Base-by-base conservation (phyloP, 1,284 basidiomycete species). In the Boletus semigastroideus region DNA sequence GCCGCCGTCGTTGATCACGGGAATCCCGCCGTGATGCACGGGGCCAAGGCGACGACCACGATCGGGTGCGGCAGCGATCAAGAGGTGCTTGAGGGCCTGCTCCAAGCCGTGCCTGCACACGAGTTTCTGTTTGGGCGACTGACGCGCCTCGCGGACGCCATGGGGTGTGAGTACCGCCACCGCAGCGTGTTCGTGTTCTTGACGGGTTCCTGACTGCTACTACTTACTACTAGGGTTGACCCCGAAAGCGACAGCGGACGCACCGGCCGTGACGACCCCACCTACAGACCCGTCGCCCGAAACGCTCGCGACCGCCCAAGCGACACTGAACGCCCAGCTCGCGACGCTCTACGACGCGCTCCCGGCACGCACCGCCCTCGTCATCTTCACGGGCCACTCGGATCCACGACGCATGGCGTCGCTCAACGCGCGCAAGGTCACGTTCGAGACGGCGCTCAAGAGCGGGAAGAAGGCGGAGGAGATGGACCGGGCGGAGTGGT, bases 341-440 rank as follows among this genome's bases (percentile, higher is more conserved):
- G 67, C 72, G 36, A 64, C 72, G 5, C 72, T 97, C 0, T 84
- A 94, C 62, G 73, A 77, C 0, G 68, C 83, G 0, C 78, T 97
- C 0, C 92, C 92, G 0, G 66, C 83, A 8, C 83, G 86, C 25
- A 91, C 92, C 0, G 92, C 92, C 0, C 67, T 97, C 12, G 73
- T 96, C 39, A 74, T 97, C 42, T 85, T 96, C 63, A 91, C 88
- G 0, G 94, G 94, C 0, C 92, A 96, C 64, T 83, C 84, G 1
- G 90, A 95, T 64, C 93, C 94, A 0, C 80, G 90, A 0, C 74
- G 69, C 1, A 93, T 94, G 89, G 74, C 86, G 1, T 66, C 76
- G 22, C 73, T 96, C 19, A 84, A 84, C 52, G 78, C 79, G 4
- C 78, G 85, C 49, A 87, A 92, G 66, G 70, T 71, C 5, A 77